Conservation (phyloP, 2,329 filamentous ascomycete species). For the Alternaria sp. region DNA sequence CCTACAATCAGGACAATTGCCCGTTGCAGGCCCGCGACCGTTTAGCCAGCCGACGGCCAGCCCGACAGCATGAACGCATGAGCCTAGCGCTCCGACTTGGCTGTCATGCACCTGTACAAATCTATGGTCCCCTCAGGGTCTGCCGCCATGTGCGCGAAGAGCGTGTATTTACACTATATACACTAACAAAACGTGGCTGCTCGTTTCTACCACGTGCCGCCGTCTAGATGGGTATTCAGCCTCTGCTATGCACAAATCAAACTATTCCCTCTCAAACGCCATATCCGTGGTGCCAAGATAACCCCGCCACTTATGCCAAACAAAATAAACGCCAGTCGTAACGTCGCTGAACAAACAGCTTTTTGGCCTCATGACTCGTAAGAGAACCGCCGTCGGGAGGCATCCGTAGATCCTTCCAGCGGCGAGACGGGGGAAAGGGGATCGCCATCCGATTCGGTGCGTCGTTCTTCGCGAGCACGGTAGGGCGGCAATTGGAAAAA, state of each 20-base stretch:
- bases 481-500: conserved; percentile 38
- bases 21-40: neutral
- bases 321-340: conserved; percentile 15
- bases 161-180: conserved; percentile 13
- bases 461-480: conserved; percentile 27
- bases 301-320: conserved; percentile 7
- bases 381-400: conserved; percentile 45
- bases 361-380: conserved; percentile 45
- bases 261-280: conserved; percentile 23
- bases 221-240: conserved; percentile 21
- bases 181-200: conserved; percentile 7
- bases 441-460: conserved; percentile 36
- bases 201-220: conserved; percentile 9
- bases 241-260: conserved; percentile 10
- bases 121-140: neutral
- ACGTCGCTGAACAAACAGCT: conserved; percentile 15
- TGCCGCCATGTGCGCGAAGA: conserved; percentile 5
- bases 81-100: neutral
- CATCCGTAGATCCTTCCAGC: conserved; percentile 36
- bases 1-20: conserved; percentile 6
- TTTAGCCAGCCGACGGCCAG: conserved; percentile 1
- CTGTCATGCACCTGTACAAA: neutral
- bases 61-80: neutral
- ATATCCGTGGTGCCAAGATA: conserved; percentile 1
- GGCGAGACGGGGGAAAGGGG: conserved; percentile 45